Evolutionary conservation across 441 rosid genomes (phyloP).

Genomic region (Breynia disticha): DNA sequence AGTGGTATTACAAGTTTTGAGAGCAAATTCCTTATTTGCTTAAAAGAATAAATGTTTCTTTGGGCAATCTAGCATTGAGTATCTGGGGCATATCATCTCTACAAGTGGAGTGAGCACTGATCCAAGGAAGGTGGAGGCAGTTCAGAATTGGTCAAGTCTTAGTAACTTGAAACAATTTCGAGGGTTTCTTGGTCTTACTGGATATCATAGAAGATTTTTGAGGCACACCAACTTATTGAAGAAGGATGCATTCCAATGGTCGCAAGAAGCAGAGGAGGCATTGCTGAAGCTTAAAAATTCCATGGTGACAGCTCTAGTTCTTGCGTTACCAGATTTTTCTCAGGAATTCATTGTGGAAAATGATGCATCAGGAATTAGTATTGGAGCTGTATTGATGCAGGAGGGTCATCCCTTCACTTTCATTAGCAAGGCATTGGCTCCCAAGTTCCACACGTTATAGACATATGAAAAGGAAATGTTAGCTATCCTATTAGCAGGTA

Average conservation of each 20-base stretch:
- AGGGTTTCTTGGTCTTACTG: slow-evolving; percentile 1
- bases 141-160: slow-evolving; percentile 3
- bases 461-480: neutral
- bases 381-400: slow-evolving; percentile 2
- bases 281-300: neutral
- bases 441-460: neutral
- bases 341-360: neutral
- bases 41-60: neutral
- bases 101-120: slow-evolving; percentile 5
- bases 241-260: neutral
- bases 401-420: neutral
- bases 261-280: neutral
- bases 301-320: neutral
- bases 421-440: neutral
- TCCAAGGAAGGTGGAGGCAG: neutral
- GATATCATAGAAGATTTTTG: slow-evolving; percentile 2
- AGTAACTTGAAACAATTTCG: neutral
- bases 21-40: neutral
- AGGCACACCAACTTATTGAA: neutral
- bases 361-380: neutral
- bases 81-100: slow-evolving; percentile 5
- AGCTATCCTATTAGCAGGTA: neutral
- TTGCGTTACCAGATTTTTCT: neutral
- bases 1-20: neutral
- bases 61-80: neutral